These are phyloP conservation scores for Pseudocercospora cruenta DNA, from an alignment of 2,329 filamentous ascomycete genomes.

Conservation along the genomic window DNA sequence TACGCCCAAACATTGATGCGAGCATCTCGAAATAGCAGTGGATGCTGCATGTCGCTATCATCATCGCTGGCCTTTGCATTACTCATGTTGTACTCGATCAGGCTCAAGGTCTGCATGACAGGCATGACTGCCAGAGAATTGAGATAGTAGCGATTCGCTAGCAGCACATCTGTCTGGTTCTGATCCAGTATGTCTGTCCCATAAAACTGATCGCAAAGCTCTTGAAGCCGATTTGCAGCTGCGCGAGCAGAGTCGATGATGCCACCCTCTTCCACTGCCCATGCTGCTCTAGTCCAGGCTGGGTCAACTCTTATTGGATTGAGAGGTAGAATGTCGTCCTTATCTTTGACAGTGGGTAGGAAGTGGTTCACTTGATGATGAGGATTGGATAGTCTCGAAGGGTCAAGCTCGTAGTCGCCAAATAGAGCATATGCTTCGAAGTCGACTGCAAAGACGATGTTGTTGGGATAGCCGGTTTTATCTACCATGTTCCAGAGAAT, in stretches of 20 bases:
- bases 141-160: neutral
- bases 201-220: neutral
- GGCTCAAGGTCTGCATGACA: constrained; percentile 24
- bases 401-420: constrained; percentile 30
- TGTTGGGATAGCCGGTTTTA: neutral
- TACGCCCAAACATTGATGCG: constrained; percentile 17
- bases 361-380: neutral
- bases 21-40: neutral
- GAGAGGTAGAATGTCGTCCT: neutral
- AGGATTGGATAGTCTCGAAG: constrained; percentile 23
- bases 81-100: constrained; percentile 26
- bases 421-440: constrained; percentile 23
- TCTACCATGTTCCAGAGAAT: constrained; percentile 2
- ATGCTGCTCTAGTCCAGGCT: constrained; percentile 36
- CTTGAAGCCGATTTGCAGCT: neutral
- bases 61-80: neutral
- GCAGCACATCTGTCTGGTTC: neutral
- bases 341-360: neutral
- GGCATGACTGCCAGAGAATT: constrained; percentile 16
- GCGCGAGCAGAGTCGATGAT: constrained; percentile 9
- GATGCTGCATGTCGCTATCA: neutral
- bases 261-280: constrained; percentile 26
- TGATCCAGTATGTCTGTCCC: neutral
- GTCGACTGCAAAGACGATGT: constrained; percentile 15
- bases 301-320: constrained; percentile 24